A percentile compares a stretch with the other conserved stretches of the same genome.
phyloP scores from a whole-genome alignment of 768 basidiomycete species.

The Psilocybe tampanensis region DNA sequence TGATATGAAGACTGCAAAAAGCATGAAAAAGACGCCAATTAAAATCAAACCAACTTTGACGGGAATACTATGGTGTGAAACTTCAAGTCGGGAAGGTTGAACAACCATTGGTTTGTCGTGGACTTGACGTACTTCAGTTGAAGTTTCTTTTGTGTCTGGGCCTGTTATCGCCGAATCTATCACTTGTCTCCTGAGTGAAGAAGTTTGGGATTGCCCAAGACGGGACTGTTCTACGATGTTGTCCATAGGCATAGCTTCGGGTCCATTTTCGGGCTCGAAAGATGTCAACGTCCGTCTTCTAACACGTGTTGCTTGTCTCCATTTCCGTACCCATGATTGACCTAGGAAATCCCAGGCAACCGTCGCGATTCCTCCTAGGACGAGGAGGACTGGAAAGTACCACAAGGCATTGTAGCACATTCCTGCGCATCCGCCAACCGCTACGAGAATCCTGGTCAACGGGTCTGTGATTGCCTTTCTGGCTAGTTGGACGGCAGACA shows the following conservation, averaged over 20 bases:
- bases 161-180: neutral
- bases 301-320: conserved; percentile 11
- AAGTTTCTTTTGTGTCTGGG: neutral
- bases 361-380: conserved; percentile 39
- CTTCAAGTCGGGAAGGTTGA: conserved; percentile 17
- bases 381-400: conserved; percentile 52
- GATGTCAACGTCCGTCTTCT: conserved; percentile 5
- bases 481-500: conserved; percentile 51
- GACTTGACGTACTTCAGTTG: neutral
- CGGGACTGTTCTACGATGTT: conserved; percentile 11
- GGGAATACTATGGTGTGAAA: conserved; percentile 26
- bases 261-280: conserved; percentile 6
- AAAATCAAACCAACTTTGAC: conserved; percentile 26
- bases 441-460: conserved; percentile 42
- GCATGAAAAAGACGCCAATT: conserved; percentile 27
- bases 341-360: conserved; percentile 41
- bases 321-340: conserved; percentile 16
- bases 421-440: conserved; percentile 46
- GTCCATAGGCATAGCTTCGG: conserved; percentile 13
- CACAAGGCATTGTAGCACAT: conserved; percentile 54
- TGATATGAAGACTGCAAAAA: conserved; percentile 31
- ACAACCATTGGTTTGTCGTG: neutral
- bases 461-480: conserved; percentile 47
- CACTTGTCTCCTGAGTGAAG: conserved; percentile 12
- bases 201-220: neutral